These are phyloP conservation scores for Coffea eugenioides DNA, from an alignment of 257 asterid genomes.

Conservation along the genomic window DNA sequence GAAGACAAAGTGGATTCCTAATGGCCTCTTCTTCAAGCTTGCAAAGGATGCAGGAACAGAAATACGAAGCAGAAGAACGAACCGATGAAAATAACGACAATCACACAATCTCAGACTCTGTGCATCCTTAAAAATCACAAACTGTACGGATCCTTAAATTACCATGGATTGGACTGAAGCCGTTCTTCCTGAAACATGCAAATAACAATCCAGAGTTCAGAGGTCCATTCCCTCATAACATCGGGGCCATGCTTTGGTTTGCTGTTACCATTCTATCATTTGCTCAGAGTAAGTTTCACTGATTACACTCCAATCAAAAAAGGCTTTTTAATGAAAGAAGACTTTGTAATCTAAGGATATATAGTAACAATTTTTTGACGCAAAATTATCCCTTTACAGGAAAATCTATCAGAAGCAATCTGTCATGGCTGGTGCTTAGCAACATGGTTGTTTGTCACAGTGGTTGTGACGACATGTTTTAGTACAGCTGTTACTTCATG, in stretches of 20 bases:
- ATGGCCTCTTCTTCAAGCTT: no score
- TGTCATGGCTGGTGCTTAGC: conserved; percentile 49
- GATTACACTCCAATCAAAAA: no score
- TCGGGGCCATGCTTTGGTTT: conserved; percentile 59
- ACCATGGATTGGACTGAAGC: no score
- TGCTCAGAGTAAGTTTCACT: conserved; percentile 45
- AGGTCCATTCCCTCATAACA: conserved; percentile 26
- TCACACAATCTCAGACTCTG: no score
- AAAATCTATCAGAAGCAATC: conserved; percentile 36
- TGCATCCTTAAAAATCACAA: no score
- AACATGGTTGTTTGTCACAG: conserved; percentile 46
- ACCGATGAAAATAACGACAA: no score
- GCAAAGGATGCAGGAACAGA: no score
- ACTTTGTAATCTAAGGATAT: no score
- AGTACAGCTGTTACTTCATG: conserved; percentile 57
- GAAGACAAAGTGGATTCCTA: no score
- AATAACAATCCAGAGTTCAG: conserved; percentile 36
- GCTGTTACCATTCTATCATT: conserved; percentile 54
- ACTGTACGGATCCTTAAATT: no score
- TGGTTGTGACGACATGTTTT: conserved; percentile 48
- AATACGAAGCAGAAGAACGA: no score
- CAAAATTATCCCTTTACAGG: conserved; percentile 30
- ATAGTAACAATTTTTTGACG: background rate
- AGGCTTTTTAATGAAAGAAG: background rate
- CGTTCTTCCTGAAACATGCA: conserved; percentile 18